Conservation (phyloP, 2,329 filamentous ascomycete genomes). For the Talaromyces piceae region DNA sequence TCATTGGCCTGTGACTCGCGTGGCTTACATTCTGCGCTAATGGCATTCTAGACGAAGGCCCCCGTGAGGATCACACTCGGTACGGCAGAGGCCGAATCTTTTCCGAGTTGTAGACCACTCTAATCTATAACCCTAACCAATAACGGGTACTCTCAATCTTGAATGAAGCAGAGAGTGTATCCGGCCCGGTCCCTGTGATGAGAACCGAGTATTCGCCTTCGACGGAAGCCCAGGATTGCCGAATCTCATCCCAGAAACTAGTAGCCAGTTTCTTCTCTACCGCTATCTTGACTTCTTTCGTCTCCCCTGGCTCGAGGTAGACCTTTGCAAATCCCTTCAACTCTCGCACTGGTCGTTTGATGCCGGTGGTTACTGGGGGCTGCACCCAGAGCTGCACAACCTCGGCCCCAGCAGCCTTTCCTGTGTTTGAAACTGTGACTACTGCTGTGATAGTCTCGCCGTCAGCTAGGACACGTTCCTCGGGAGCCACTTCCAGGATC, state of each 20-base stretch:
- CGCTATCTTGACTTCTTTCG: slow-evolving; percentile 49
- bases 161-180: slow-evolving; percentile 47
- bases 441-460: slow-evolving; percentile 42
- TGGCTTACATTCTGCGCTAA: slow-evolving; percentile 7
- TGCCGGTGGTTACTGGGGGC: slow-evolving; percentile 40
- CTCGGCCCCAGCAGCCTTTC: slow-evolving; percentile 45
- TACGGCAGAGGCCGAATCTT: background rate
- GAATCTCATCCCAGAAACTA: slow-evolving; percentile 63
- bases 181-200: slow-evolving; percentile 50
- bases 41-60: slow-evolving; percentile 2
- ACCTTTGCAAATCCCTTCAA: slow-evolving; percentile 61
- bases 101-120: background rate
- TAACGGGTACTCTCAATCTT: slow-evolving; percentile 55
- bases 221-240: slow-evolving; percentile 59
- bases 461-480: slow-evolving; percentile 32
- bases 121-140: slow-evolving; percentile 55
- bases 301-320: slow-evolving; percentile 53
- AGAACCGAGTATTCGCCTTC: slow-evolving; percentile 58
- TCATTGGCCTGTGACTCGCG: background rate
- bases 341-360: slow-evolving; percentile 54
- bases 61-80: background rate
- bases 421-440: slow-evolving; percentile 46
- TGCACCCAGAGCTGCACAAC: slow-evolving; percentile 50
- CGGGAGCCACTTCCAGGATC: slow-evolving; percentile 18
- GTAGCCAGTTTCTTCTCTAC: slow-evolving; percentile 57